Conservation (phyloP, 2,329 filamentous ascomycete species). For the Aspergillus sp. region DNA sequence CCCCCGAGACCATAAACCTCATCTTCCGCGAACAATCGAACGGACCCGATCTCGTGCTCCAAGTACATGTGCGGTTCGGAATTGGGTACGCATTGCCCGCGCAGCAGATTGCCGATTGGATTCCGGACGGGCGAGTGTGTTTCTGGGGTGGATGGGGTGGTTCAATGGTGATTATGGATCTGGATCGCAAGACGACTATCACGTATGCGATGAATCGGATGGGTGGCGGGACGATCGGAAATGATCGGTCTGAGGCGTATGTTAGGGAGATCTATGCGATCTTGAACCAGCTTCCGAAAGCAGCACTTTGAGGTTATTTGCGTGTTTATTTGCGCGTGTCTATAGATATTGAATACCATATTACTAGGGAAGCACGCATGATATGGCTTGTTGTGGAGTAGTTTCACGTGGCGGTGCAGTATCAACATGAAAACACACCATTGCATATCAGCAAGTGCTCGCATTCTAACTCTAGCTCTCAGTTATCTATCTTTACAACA, state of each 20-base stretch:
- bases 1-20: conserved; percentile 36
- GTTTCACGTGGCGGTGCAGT: not conserved
- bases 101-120: conserved; percentile 16
- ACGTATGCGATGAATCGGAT: conserved; percentile 45
- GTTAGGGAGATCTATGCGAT: conserved; percentile 26
- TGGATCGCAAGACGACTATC: conserved; percentile 37
- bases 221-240: conserved; percentile 25
- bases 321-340: not conserved
- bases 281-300: not conserved
- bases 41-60: conserved; percentile 37
- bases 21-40: conserved; percentile 41
- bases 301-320: not conserved
- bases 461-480: too few relatives aligned
- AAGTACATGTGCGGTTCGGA: conserved; percentile 32
- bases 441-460: not conserved
- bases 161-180: conserved; percentile 39
- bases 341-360: not conserved
- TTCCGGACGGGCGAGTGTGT: conserved; percentile 27
- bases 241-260: conserved; percentile 21
- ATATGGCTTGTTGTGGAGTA: too few relatives aligned
- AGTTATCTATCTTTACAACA: too few relatives aligned
- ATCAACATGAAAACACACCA: not conserved
- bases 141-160: conserved; percentile 46
- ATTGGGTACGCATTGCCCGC: conserved; percentile 37
- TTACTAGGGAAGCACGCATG: not conserved